Percentiles rank a stretch among this genome's conserved stretches.
Conservation (phyloP, 1,139 yeast species). For the Sugiyamaella pinicola region DNA sequence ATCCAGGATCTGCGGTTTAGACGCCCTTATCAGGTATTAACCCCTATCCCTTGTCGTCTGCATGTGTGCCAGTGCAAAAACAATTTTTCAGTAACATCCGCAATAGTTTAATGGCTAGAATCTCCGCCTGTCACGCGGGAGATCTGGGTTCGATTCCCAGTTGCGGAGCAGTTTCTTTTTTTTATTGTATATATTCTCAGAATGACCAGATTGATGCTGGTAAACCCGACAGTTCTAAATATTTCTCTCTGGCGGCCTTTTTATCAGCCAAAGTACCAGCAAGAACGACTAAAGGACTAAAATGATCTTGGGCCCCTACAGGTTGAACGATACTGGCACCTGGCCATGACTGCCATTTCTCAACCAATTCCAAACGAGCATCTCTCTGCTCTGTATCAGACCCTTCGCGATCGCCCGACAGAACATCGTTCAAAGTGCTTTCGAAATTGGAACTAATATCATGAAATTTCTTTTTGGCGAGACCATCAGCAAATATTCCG, state of each 20-base stretch:
- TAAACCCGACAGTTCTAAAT: constrained; percentile 9
- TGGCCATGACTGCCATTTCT: constrained; percentile 23
- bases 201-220: constrained; percentile 23
- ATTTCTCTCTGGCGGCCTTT: constrained; percentile 13
- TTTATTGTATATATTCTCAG: not conserved
- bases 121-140: constrained; percentile 33
- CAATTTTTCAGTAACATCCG: constrained; percentile 16
- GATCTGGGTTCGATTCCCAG: constrained; percentile 32
- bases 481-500: constrained; percentile 16
- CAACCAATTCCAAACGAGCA: constrained; percentile 9
- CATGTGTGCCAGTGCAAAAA: not conserved
- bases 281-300: constrained; percentile 23
- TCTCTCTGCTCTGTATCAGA: constrained; percentile 6
- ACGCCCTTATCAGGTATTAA: not conserved
- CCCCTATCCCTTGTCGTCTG: not conserved
- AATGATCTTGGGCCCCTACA: constrained; percentile 20
- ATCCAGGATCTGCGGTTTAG: too few relatives aligned
- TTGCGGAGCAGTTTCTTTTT: constrained; percentile 23
- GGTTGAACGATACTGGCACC: constrained; percentile 21
- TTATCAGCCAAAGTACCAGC: constrained; percentile 20
- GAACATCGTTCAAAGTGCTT: constrained; percentile 7
- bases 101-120: constrained; percentile 31
- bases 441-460: constrained; percentile 9
- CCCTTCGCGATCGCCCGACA: constrained; percentile 11
- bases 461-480: constrained; percentile 12